These are phyloP conservation scores for Penicillium sp. DNA, from an alignment of 2,329 filamentous ascomycete genomes.

Conservation along the genomic window DNA sequence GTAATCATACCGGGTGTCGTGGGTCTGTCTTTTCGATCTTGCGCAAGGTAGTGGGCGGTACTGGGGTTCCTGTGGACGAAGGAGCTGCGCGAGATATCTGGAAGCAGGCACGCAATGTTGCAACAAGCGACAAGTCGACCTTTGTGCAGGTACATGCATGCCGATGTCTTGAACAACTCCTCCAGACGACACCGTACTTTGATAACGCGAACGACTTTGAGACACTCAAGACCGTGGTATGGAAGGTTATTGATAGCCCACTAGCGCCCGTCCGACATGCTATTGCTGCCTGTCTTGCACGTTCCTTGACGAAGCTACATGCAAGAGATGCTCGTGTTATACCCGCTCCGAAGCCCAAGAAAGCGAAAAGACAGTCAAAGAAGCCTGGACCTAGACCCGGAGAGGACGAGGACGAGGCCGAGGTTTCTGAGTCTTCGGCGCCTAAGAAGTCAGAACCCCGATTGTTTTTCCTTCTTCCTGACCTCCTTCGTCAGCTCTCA, in stretches of 20 bases:
- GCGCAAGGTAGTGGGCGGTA: constrained; percentile 75
- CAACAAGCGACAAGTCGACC: constrained; percentile 78
- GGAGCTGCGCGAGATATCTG: constrained; percentile 84
- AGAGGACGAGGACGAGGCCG: constrained; percentile 75
- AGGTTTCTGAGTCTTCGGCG: constrained; percentile 74
- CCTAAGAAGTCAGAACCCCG: constrained; percentile 73
- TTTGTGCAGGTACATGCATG: constrained; percentile 81
- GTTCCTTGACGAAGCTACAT: constrained; percentile 81
- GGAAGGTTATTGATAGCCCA: constrained; percentile 83
- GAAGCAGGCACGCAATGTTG: constrained; percentile 84
- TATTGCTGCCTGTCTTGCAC: constrained; percentile 82
- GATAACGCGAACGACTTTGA: constrained; percentile 90
- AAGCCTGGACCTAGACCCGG: constrained; percentile 61
- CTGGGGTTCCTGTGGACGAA: constrained; percentile 81
- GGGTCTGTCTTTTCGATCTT: constrained; percentile 77
- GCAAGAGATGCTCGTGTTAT: constrained; percentile 63
- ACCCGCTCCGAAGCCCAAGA: constrained; percentile 65
- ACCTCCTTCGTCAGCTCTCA: constrained; percentile 80
- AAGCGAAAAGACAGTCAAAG: constrained; percentile 74
- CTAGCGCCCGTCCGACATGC: constrained; percentile 79
- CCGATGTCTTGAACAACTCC: constrained; percentile 75
- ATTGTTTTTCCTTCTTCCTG: constrained; percentile 74
- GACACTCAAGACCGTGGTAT: constrained; percentile 77
- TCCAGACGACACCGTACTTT: constrained; percentile 78
- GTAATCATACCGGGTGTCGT: constrained; percentile 79